Evolutionary conservation across 2,329 filamentous ascomycete genomes (phyloP).

Genomic region (Xylariaceae sp.): DNA sequence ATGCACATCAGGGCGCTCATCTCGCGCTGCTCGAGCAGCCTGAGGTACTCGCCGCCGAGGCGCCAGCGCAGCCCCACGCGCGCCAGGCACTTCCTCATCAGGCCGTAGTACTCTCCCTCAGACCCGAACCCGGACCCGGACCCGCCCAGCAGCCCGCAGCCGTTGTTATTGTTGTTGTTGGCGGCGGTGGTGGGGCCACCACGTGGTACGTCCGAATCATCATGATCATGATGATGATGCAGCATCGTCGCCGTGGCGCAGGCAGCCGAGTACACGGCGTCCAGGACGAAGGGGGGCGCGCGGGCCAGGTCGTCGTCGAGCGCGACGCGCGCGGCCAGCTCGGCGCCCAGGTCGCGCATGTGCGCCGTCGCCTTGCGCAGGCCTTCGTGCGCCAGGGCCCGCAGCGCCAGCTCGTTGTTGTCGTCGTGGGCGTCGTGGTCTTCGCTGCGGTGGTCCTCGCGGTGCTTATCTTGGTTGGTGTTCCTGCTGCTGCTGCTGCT

Average conservation of each 20-base stretch:
- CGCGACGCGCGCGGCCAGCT: constrained; percentile 3
- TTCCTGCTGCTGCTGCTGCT: not conserved
- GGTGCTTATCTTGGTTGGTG: not conserved
- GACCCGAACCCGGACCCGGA: not conserved
- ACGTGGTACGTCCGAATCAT: too few relatives aligned
- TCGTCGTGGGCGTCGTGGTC: constrained; percentile 1
- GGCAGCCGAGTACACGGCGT: constrained; percentile 10
- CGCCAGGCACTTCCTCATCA: constrained; percentile 6
- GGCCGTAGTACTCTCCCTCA: constrained; percentile 3
- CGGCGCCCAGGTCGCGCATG: constrained; percentile 6
- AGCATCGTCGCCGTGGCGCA: too few relatives aligned
- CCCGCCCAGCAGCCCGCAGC: not conserved
- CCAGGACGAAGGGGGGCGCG: constrained; percentile 11
- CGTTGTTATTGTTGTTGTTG: not conserved
- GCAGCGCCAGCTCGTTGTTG: constrained; percentile 6
- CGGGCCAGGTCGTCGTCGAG: constrained; percentile 8
- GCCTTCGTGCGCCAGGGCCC: constrained; percentile 5
- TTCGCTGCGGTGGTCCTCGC: constrained; percentile 1
- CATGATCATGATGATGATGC: too few relatives aligned
- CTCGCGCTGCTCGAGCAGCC: constrained; percentile 6
- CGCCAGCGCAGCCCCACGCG: constrained; percentile 8
- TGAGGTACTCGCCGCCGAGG: constrained; percentile 7
- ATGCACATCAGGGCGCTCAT: constrained; percentile 3
- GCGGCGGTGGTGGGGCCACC: constrained; percentile 3
- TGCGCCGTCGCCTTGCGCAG: constrained; percentile 5